A percentile compares a stretch with the other conserved stretches of the same genome.
These are phyloP conservation scores for Malassezia arunalokei DNA, from an alignment of 1,284 basidiomycete genomes.

Conservation along the genomic window DNA sequence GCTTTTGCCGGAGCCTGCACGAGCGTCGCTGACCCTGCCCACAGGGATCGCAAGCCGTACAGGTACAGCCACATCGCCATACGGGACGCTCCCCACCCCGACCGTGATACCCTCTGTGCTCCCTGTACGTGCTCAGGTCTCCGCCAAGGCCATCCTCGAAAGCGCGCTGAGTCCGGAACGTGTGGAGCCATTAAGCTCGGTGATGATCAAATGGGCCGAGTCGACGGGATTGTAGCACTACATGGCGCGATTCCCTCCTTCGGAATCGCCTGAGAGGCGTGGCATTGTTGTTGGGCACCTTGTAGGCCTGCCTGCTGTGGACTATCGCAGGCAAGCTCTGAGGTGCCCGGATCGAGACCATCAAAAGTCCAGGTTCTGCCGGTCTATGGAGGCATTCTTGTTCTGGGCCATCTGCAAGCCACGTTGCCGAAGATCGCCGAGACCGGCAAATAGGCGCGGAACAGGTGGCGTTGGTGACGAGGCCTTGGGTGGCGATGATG, in stretches of 20 bases:
- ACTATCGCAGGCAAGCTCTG: not conserved
- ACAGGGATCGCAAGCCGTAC: conserved; percentile 7
- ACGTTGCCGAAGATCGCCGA: conserved; percentile 8
- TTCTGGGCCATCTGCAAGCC: conserved; percentile 5
- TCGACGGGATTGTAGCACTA: conserved; percentile 6
- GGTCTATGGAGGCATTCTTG: not conserved
- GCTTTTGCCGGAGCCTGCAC: conserved; percentile 18
- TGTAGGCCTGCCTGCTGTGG: conserved; percentile 2
- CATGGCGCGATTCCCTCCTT: not conserved
- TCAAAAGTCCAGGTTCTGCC: conserved; percentile 9
- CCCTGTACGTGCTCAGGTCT: conserved; percentile 4
- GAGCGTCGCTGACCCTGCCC: conserved; percentile 11
- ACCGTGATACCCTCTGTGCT: conserved; percentile 11
- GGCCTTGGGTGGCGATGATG: not conserved
- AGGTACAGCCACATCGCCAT: conserved; percentile 11
- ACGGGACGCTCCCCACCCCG: conserved; percentile 3
- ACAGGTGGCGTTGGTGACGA: not conserved
- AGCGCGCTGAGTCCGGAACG: not conserved
- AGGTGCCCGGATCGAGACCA: not conserved
- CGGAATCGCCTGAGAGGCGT: not conserved
- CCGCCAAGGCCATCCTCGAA: conserved; percentile 8
- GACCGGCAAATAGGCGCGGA: conserved; percentile 2
- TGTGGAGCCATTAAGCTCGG: not conserved
- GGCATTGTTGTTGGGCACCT: conserved; percentile 8
- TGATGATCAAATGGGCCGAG: conserved; percentile 12